phyloP scores from a whole-genome alignment of 106 monocot species.

The Hemerocallis citrina region DNA sequence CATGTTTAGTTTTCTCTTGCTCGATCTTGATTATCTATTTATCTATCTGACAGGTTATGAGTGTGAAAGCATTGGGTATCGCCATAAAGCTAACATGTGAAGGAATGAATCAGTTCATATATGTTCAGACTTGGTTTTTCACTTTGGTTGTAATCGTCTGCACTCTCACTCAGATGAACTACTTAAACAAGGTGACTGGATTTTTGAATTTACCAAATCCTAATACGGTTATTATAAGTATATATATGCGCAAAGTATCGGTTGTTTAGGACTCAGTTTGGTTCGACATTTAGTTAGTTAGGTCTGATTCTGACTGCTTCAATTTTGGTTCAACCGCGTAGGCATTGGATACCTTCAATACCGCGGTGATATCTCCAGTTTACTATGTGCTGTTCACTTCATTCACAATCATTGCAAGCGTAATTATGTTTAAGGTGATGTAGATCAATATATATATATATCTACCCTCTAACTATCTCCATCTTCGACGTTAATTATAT shows the following conservation, averaged over 20 bases:
- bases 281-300: not conserved
- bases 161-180: conserved; percentile 19
- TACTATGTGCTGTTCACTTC: conserved; percentile 33
- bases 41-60: conserved; percentile 17
- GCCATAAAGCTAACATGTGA: conserved; percentile 20
- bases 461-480: not conserved
- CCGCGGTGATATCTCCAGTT: conserved; percentile 29
- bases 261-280: too few species aligned
- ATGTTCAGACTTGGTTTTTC: conserved; percentile 33
- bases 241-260: not conserved
- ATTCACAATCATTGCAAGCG: conserved; percentile 22
- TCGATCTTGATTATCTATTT: not conserved
- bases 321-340: conserved; percentile 5
- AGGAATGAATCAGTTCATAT: conserved; percentile 26
- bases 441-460: not conserved
- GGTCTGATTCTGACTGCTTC: not conserved
- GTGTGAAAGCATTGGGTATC: conserved; percentile 30
- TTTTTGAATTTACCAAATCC: not conserved
- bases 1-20: not conserved
- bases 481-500: not conserved
- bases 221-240: not conserved
- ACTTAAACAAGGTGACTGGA: conserved; percentile 24
- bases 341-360: conserved; percentile 27
- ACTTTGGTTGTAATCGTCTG: conserved; percentile 5
- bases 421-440: conserved; percentile 33